These are phyloP conservation scores for Protomyces macrosporus DNA, from an alignment of 1,139 yeast species.

Conservation along the genomic window DNA sequence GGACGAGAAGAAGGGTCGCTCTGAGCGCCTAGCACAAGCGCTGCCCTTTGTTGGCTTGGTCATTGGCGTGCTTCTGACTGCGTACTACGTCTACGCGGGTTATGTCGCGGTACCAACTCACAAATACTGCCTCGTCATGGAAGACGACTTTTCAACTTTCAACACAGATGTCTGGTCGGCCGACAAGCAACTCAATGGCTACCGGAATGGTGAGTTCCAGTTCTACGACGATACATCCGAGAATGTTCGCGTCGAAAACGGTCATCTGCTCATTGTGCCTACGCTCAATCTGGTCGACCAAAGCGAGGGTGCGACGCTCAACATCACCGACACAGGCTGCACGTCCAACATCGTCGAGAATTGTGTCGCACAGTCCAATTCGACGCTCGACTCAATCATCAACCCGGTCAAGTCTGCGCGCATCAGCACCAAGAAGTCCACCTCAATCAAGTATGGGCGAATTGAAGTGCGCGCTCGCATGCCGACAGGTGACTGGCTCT, in stretches of 20 bases:
- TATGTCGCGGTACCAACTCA: slow-evolving; percentile 22
- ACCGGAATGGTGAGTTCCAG: slow-evolving; percentile 29
- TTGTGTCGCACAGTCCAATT: slow-evolving; percentile 20
- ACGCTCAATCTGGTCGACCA: slow-evolving; percentile 3
- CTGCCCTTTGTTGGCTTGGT: slow-evolving; percentile 7
- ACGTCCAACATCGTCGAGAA: background rate
- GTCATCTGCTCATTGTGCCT: slow-evolving; percentile 64
- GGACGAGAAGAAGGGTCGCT: background rate
- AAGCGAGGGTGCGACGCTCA: background rate
- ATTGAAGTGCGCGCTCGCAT: slow-evolving; percentile 29
- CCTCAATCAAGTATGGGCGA: slow-evolving; percentile 27
- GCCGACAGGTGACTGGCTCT: slow-evolving; percentile 30
- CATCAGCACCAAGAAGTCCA: slow-evolving; percentile 21
- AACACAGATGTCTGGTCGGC: slow-evolving; percentile 20
- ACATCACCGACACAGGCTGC: background rate
- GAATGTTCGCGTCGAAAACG: slow-evolving; percentile 61
- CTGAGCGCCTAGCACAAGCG: background rate
- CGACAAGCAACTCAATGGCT: slow-evolving; percentile 29
- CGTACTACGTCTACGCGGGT: slow-evolving; percentile 27
- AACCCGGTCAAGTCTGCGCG: slow-evolving; percentile 31
- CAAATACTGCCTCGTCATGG: slow-evolving; percentile 27
- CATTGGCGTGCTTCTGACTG: slow-evolving; percentile 24
- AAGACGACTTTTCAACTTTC: slow-evolving; percentile 23
- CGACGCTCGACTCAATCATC: slow-evolving; percentile 25
- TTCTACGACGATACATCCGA: slow-evolving; percentile 25